A percentile compares a stretch with the other conserved stretches of the same genome.
Evolutionary conservation across 768 basidiomycete species (phyloP).

Genomic region (Boletus eberwhitei): DNA sequence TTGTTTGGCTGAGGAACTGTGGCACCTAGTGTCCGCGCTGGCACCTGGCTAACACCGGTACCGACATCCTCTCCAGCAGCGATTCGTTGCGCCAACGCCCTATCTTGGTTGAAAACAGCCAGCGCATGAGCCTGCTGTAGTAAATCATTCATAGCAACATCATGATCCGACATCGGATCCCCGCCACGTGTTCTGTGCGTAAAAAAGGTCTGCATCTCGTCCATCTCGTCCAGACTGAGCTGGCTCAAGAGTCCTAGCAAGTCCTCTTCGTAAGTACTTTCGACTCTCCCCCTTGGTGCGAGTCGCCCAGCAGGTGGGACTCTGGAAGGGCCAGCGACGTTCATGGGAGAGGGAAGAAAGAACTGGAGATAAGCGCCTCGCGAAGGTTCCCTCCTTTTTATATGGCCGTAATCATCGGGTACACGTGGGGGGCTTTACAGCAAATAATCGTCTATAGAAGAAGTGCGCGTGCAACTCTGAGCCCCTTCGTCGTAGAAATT

Average conservation of each 20-base stretch:
- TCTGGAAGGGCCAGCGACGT: conserved; percentile 26
- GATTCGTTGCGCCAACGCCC: conserved; percentile 18
- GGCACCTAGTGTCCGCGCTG: background rate
- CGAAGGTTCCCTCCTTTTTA: conserved; percentile 2
- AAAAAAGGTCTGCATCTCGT: conserved; percentile 16
- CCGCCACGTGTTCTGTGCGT: conserved; percentile 2
- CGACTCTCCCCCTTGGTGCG: conserved; percentile 8
- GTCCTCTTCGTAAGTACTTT: conserved; percentile 28
- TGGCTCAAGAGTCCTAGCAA: conserved; percentile 18
- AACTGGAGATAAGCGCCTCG: background rate
- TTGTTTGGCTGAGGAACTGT: background rate
- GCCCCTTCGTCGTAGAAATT: background rate
- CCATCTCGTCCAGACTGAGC: conserved; percentile 17
- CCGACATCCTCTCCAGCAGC: conserved; percentile 5
- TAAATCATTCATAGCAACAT: conserved; percentile 24
- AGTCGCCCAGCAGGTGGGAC: background rate
- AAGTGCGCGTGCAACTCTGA: background rate
- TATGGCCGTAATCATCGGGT: background rate
- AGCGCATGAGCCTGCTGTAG: conserved; percentile 23
- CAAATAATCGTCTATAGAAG: background rate
- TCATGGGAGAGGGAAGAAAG: conserved; percentile 22
- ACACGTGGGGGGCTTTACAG: conserved; percentile 8
- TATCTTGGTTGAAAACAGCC: conserved; percentile 18
- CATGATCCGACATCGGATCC: conserved; percentile 17
- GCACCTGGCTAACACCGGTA: background rate